These are phyloP conservation scores for Teratosphaeria epicoccoides DNA, from an alignment of 2,329 filamentous ascomycete genomes.

Conservation along the genomic window DNA sequence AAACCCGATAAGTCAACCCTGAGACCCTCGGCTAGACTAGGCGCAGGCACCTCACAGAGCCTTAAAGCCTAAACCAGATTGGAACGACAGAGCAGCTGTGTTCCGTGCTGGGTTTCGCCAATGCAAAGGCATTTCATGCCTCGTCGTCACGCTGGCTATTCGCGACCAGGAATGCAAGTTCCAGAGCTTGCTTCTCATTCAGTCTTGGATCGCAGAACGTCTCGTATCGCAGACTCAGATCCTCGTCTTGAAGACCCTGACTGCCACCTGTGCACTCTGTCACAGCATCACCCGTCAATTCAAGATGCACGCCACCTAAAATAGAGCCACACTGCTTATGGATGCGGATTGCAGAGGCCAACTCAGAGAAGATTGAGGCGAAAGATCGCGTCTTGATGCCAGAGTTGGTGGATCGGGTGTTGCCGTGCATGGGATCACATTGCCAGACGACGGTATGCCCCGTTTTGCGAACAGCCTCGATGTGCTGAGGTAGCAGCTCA, in stretches of 20 bases:
- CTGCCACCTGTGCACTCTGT: constrained; percentile 93
- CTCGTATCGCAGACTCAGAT: constrained; percentile 82
- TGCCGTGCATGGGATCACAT: constrained; percentile 97
- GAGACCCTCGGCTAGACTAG: too few relatives aligned
- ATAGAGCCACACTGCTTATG: constrained; percentile 77
- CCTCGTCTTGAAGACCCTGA: constrained; percentile 75
- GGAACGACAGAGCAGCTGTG: too few relatives aligned
- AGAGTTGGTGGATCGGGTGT: constrained; percentile 53
- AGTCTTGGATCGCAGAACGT: constrained; percentile 91
- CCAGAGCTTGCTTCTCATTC: constrained; percentile 95
- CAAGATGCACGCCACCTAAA: constrained; percentile 86
- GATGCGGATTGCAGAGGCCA: constrained; percentile 71
- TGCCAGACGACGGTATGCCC: constrained; percentile 82
- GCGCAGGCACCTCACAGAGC: too few relatives aligned
- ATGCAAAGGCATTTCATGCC: background rate
- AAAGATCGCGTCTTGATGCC: constrained; percentile 92
- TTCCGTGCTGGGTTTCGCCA: too few relatives aligned
- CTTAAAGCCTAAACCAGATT: too few relatives aligned
- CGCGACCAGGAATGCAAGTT: constrained; percentile 86
- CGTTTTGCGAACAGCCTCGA: constrained; percentile 74
- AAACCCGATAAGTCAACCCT: too few relatives aligned
- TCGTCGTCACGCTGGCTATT: constrained; percentile 35
- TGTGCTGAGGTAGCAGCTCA: constrained; percentile 68
- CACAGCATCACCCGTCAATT: constrained; percentile 89
- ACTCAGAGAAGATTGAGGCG: constrained; percentile 76